Evolutionary conservation across 352 stramenopile species (phyloP), one percentile per base, ranked within the genome.

Genomic region (Pythium aphanidermatum): DNA sequence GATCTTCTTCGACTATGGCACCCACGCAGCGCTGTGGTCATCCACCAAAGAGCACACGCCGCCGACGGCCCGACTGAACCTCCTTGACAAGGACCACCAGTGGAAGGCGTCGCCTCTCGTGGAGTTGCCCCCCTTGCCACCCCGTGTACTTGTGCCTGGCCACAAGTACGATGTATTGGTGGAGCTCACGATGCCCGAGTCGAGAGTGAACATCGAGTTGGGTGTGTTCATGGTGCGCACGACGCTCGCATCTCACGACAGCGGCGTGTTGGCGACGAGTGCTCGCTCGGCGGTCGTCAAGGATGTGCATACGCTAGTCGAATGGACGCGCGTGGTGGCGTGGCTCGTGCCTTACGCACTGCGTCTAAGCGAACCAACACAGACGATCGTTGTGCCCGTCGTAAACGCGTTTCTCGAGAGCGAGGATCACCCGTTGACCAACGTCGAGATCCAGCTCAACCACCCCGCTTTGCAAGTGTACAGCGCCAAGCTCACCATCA

Each of bases 91-190:
- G 0, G 47, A 66, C 42, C 70, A 82, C 28, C 77, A 90, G 35
- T 90, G 77, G 77, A 32, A 55, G 12, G 47, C 71, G 17, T 71
- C 71, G 5, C 40, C 68, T 32, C 47, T 71, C 7, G 41, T 63
- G 16, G 49, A 46, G 29, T n/a, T 51, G 5, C 46, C 61, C 17
- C 4, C 54, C 3, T n/a, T 24, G 14, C 49, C 50, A 24, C 29
- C 60, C 16, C 34, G 47, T 12, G 68, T 77, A 43, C 61, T 92
- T 2, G 68, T 82, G 16, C 70, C 76, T 13, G 70, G 76, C 2
- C 63, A 87, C 16, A 88, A 70, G 60, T 89, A 92, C 63, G 80
- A 92, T 51, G 61, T 92, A 20, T 77, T 84, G 23, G 57, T 92
- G 26, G 76, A 89, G 50, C 66, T 92, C 6, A 70, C 68, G 16